A percentile compares a stretch with the other conserved stretches of the same genome.
Evolutionary conservation across 805 yeast genomes (phyloP).

Genomic region (Cephaloascus albidus): DNA sequence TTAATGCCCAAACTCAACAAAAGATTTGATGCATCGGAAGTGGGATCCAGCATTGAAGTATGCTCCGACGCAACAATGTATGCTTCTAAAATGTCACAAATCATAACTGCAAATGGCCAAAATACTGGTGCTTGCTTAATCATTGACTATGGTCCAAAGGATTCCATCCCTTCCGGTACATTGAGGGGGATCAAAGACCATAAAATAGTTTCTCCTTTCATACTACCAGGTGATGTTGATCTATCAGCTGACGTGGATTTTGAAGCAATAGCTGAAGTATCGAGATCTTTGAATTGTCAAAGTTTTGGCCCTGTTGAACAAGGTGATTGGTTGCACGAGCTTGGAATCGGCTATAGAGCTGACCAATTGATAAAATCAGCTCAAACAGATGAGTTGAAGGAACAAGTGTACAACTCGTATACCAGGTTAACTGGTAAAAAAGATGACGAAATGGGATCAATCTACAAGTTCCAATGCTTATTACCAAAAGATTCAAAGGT

Average conservation of each 20-base stretch:
- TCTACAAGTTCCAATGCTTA: slow-evolving; percentile 64
- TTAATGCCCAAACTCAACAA: slow-evolving; percentile 39
- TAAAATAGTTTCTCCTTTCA: slow-evolving; percentile 65
- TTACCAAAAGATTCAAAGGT: slow-evolving; percentile 31
- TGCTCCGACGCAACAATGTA: slow-evolving; percentile 66
- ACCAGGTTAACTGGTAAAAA: slow-evolving; percentile 53
- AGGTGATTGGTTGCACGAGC: slow-evolving; percentile 67
- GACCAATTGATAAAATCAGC: slow-evolving; percentile 43
- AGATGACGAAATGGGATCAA: slow-evolving; percentile 62
- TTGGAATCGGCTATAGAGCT: slow-evolving; percentile 69
- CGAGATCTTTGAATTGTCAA: slow-evolving; percentile 13
- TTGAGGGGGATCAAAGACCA: slow-evolving; percentile 69
- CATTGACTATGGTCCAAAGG: slow-evolving; percentile 68
- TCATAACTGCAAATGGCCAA: slow-evolving; percentile 24
- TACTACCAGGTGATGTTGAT: slow-evolving; percentile 73
- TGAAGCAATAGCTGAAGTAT: slow-evolving; percentile 37
- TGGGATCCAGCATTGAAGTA: slow-evolving; percentile 56
- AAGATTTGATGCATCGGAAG: slow-evolving; percentile 44
- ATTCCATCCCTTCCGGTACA: slow-evolving; percentile 58
- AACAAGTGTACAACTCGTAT: slow-evolving; percentile 48
- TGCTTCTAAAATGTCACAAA: slow-evolving; percentile 39
- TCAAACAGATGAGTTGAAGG: slow-evolving; percentile 31
- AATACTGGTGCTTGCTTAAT: slow-evolving; percentile 56
- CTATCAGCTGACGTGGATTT: slow-evolving; percentile 82
- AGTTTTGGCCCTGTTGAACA: slow-evolving; percentile 59